phyloP scores from a whole-genome alignment of 2,329 filamentous ascomycete species.

The Fusarium sp. region DNA sequence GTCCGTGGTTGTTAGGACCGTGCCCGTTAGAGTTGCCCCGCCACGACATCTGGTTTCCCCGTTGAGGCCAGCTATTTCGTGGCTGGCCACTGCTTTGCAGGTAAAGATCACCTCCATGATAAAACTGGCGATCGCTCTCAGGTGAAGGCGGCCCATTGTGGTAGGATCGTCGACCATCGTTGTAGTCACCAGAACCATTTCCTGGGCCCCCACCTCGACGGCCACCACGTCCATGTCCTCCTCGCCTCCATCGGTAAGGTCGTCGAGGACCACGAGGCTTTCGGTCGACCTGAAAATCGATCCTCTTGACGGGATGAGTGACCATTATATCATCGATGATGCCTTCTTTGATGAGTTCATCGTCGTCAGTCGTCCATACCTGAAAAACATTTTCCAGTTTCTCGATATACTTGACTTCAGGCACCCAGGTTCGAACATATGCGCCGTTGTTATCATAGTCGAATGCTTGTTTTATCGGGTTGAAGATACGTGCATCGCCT shows the following conservation, averaged over 20 bases:
- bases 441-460: conserved; percentile 78
- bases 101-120: not conserved
- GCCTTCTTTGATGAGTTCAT: conserved; percentile 67
- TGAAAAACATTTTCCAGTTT: conserved; percentile 74
- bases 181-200: not conserved
- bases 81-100: conserved; percentile 5
- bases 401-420: conserved; percentile 69
- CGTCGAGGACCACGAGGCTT: conserved; percentile 53
- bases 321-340: conserved; percentile 72
- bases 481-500: conserved; percentile 79
- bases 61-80: conserved; percentile 7
- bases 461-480: conserved; percentile 82
- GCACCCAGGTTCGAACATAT: conserved; percentile 80
- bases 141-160: conserved; percentile 12
- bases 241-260: conserved; percentile 43
- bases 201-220: conserved; percentile 11
- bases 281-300: conserved; percentile 70
- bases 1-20: not conserved
- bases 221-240: conserved; percentile 40
- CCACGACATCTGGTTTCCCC: conserved; percentile 23
- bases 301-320: conserved; percentile 72
- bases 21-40: conserved; percentile 26
- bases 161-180: not conserved
- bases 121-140: conserved; percentile 23
- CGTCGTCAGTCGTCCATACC: conserved; percentile 71